Evolutionary conservation across 257 asterid species (phyloP), one percentile per base, ranked within the genome.

Genomic region (Ajuga chamaepitys): DNA sequence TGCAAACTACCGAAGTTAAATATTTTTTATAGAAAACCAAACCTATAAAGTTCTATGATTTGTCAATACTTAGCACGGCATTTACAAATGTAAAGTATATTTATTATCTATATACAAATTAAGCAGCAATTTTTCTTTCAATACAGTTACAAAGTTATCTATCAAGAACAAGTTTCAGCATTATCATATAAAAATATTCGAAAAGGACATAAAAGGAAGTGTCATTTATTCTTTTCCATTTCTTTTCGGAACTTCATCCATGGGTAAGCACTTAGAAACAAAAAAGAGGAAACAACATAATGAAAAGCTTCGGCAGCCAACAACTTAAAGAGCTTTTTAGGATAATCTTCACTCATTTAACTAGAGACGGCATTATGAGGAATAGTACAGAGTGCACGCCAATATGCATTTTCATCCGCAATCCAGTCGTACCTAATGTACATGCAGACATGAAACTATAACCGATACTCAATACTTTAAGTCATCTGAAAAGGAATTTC

Each of bases 391-490:
- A 54, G 51, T 28, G 28, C 21, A 13, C 42, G 84, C 95, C 91
- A 17, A 86, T 82, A 82, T 85, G 78, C 79, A 92, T 44, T 54
- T 14, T 38, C 53, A 50, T 35, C 45, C 54, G 28, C 55, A 62
- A 72, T 72, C 26, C 38, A 46, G 64, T 35, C 22, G 50, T 24
- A 62, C 18, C 53, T 45, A 10, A 8, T 35, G 47, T 54, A 18
- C 13, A n/a, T 68, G 63, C 48, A 55, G 38, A 5, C 34, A 47
- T 68, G 58, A 32, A 26, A 64, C 21, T 5, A 30, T 57, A 41
- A 70, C 42, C 51, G 58, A 51, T 42, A 57, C 21, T 32, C 11
- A 35, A 57, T 20, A 20, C 57, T 63, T 24, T 16, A 25, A 20
- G 17, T 18, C 28, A 12, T 54, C 32, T 45, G 20, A 8, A 58